Evolutionary conservation across 2,329 filamentous ascomycete species (phyloP).

Genomic region (Chaetomium sp.): DNA sequence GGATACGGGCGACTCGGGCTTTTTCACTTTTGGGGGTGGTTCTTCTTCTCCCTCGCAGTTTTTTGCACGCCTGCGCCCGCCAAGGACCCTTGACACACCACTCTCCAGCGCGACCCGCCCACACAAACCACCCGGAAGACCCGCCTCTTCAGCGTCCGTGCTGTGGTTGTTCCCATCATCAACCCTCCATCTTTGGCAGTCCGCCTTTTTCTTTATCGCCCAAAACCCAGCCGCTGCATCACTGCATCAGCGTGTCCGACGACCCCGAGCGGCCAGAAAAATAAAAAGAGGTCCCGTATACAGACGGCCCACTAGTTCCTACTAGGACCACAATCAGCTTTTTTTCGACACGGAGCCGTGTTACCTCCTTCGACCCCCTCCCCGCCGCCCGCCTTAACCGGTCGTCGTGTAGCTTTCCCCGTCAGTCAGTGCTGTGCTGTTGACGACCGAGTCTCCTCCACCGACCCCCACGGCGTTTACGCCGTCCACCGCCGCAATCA

Average conservation of each 20-base stretch:
- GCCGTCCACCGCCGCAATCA: conserved; percentile 18
- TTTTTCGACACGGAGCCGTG: neutral
- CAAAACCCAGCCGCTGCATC: neutral
- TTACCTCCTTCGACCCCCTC: neutral
- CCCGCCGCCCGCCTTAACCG: neutral
- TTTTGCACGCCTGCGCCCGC: conserved; percentile 5
- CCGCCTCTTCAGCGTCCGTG: neutral
- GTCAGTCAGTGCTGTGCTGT: neutral
- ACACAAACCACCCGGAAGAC: neutral
- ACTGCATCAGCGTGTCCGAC: neutral
- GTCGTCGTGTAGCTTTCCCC: too few species aligned
- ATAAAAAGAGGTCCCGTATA: neutral
- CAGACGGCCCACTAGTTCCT: neutral
- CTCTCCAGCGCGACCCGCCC: conserved; percentile 5
- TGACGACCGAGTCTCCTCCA: conserved; percentile 10
- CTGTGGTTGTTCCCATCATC: too few species aligned
- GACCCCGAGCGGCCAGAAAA: neutral
- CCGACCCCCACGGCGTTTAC: conserved; percentile 16
- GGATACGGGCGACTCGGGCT: conserved; percentile 12
- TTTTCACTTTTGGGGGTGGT: conserved; percentile 2
- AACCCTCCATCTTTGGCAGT: too few species aligned
- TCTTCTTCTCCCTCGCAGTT: conserved; percentile 3
- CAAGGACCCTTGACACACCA: conserved; percentile 1
- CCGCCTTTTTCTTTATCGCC: neutral
- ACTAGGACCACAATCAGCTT: neutral